A percentile compares a stretch with the other conserved stretches of the same genome.
Conservation (phyloP, 2,329 filamentous ascomycete species). For the Aspergillus novoparasiticus region DNA sequence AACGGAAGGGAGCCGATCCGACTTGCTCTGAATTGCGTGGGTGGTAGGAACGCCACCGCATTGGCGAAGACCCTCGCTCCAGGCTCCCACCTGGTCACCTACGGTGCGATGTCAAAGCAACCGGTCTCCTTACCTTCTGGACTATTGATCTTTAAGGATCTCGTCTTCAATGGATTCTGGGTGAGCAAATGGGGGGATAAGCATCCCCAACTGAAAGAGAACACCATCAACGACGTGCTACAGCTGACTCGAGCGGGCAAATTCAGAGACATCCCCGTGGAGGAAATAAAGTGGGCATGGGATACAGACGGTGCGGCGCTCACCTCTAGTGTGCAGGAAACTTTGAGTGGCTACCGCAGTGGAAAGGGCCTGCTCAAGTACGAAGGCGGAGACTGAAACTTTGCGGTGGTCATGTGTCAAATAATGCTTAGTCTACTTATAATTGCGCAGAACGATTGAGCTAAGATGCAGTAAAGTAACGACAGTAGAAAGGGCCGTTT, state of each 20-base stretch:
- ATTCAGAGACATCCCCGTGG: constrained; percentile 82
- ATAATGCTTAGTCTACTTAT: constrained; percentile 2
- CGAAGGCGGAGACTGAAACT: constrained; percentile 47
- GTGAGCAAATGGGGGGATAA: constrained; percentile 83
- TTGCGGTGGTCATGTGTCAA: constrained; percentile 17
- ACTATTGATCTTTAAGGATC: constrained; percentile 88
- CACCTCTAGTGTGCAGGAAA: constrained; percentile 75
- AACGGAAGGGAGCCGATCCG: constrained; percentile 71
- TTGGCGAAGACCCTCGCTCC: constrained; percentile 73
- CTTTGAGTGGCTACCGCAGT: constrained; percentile 77
- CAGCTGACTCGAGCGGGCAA: constrained; percentile 71
- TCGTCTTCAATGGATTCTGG: constrained; percentile 92
- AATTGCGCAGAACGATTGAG: background rate
- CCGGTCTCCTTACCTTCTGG: constrained; percentile 80
- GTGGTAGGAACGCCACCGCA: constrained; percentile 78
- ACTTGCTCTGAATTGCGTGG: constrained; percentile 89
- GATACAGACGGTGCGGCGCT: constrained; percentile 72
- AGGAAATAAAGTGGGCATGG: constrained; percentile 80
- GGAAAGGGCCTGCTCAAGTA: constrained; percentile 93
- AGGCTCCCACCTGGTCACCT: constrained; percentile 80
- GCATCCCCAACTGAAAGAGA: constrained; percentile 71
- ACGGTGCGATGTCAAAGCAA: constrained; percentile 92
- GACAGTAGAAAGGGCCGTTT: background rate
- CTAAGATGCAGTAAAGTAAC: background rate
- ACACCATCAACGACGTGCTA: constrained; percentile 83